Base-by-base conservation (phyloP, 805 yeast genomes). In the Brettanomyces sp. region DNA sequence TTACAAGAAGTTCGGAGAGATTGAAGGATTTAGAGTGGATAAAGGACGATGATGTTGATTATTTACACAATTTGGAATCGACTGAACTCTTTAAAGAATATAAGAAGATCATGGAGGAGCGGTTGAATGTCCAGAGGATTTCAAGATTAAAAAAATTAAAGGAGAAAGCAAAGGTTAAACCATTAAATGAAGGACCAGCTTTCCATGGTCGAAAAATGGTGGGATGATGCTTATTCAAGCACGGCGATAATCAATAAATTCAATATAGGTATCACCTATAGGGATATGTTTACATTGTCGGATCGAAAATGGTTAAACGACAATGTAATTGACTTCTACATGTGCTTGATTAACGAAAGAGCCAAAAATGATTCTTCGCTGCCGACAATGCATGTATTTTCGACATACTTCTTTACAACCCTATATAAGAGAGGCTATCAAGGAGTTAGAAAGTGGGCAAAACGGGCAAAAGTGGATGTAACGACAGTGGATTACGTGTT, bases 221-320 rank as follows among this genome's bases (percentile, higher is more conserved):
- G 75, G 71, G 36, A 45, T 1, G 47, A 62, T 4, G 48, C 55
- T 4, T 56, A 61, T 23, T 34, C 44, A 11, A 52, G 56, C 23
- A 51, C 56, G 11, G 50, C 53, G 8, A 55, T 76, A 7, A 58
- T 62, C 4, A 56, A 64, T 8, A 64, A 61, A 4, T 70, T 63
- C 49, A 65, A 64, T 45, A 76, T 90, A 39, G 91, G 85, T 43
- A 74, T 90, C 3, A 65, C 66, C 4, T 74, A 75, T 0, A 65
- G 76, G 33, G 99, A 93, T 60, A 62, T 91, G 46, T 70, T 73
- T 40, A 88, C 96, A 0, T 67, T 93, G 33, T 65, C 73, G 7
- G 85, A 82, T 45, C 71, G 82, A 4, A 65, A 73, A 36, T 93
- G 99, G 99, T 72, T 93, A 30, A 93, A 93, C 59, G 99, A 93